A percentile compares a stretch with the other conserved stretches of the same genome.
Evolutionary conservation across 73 alveolate species (phyloP).

Genomic region (Urostyla sp.): DNA sequence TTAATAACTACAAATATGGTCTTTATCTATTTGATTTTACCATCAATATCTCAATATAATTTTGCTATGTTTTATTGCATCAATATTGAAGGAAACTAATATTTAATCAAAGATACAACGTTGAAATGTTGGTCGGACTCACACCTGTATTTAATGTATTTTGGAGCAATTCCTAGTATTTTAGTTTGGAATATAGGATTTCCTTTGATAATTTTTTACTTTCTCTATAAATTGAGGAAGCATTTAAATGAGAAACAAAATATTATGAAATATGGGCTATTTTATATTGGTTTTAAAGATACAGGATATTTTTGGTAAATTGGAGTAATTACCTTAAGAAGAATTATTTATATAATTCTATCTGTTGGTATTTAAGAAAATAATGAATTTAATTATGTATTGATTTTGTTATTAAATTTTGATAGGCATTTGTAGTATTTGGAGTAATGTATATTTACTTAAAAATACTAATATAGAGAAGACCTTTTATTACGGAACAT

Average conservation of each 20-base stretch:
- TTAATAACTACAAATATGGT: constrained; percentile 1
- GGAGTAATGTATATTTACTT: background rate
- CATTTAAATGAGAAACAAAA: background rate
- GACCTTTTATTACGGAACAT: background rate
- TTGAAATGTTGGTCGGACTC: background rate
- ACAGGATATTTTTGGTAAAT: background rate
- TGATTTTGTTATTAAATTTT: background rate
- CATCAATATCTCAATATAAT: background rate
- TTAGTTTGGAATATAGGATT: constrained; percentile 4
- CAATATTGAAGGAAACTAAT: background rate
- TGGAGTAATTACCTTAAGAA: constrained; percentile 15
- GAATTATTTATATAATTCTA: constrained; percentile 1
- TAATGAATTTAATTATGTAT: background rate
- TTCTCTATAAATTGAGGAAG: background rate
- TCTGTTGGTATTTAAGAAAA: background rate
- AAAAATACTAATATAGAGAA: background rate
- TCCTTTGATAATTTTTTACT: background rate
- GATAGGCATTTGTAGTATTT: background rate
- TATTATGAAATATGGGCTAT: background rate
- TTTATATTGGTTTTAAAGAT: constrained; percentile 23
- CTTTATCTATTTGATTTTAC: background rate
- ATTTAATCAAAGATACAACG: background rate
- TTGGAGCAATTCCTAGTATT: background rate
- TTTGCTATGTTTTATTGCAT: constrained; percentile 12
- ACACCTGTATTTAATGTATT: background rate